These are phyloP conservation scores for Primulina tabacum DNA, from an alignment of 257 asterid species.

Conservation along the genomic window DNA sequence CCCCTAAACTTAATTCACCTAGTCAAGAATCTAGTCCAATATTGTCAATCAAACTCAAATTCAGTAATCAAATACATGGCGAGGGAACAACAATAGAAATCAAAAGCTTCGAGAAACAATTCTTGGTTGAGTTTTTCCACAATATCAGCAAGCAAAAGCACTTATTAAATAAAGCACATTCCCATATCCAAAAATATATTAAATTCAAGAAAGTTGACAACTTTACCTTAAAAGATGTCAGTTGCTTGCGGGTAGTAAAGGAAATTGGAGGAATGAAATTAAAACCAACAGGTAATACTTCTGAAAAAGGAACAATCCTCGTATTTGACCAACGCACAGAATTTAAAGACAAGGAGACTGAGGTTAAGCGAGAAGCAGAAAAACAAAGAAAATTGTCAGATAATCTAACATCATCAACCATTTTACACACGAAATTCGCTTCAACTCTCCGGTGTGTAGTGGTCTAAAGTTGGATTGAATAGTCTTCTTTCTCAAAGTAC, in stretches of 20 bases:
- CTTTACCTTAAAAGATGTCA: constrained; percentile 57
- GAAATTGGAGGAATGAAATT: constrained; percentile 44
- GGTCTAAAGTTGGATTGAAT: no score
- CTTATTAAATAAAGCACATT: constrained; percentile 16
- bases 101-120: neutral
- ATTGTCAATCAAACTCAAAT: neutral
- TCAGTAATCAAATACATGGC: neutral
- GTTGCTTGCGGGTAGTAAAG: constrained; percentile 41
- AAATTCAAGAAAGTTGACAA: constrained; percentile 18
- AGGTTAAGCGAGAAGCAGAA: constrained; percentile 45
- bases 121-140: neutral
- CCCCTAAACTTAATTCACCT: no score
- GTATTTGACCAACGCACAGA: constrained; percentile 31
- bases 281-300: constrained; percentile 27
- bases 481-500: no score
- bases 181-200: neutral
- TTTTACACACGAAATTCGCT: constrained; percentile 25
- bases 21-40: no score
- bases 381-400: constrained; percentile 44
- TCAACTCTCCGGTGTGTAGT: neutral
- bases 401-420: constrained; percentile 59
- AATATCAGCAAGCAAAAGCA: constrained; percentile 8
- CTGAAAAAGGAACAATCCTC: constrained; percentile 42
- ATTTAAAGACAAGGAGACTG: constrained; percentile 47
- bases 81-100: neutral